These are phyloP conservation scores for Verticillium nonalfalfae DNA, from an alignment of 2,329 filamentous ascomycete species.

Conservation along the genomic window DNA sequence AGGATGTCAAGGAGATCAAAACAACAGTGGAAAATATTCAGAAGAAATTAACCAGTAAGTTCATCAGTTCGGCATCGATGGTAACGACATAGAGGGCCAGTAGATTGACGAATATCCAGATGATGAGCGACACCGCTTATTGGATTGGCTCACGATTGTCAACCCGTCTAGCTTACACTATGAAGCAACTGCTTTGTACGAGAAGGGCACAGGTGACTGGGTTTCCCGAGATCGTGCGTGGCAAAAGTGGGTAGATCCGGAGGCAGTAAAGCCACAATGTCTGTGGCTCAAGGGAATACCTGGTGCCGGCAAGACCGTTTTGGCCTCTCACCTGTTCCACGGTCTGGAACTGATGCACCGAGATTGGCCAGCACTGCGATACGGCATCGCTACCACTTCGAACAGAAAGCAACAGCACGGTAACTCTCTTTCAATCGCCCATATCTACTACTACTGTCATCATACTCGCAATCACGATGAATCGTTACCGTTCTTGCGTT, in stretches of 20 bases:
- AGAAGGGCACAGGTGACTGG: not conserved
- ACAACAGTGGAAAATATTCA: not conserved
- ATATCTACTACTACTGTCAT: not conserved
- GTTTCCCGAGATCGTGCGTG: not conserved
- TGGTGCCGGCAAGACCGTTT: not conserved
- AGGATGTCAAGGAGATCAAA: not conserved
- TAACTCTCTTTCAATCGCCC: not conserved
- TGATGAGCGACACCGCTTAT: not conserved
- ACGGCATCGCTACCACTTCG: too few relatives aligned
- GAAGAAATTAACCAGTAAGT: not conserved
- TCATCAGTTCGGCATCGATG: not conserved
- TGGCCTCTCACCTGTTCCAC: not conserved
- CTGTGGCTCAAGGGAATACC: not conserved
- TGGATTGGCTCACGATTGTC: not conserved
- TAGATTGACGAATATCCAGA: not conserved
- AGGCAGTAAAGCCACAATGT: not conserved
- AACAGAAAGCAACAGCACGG: not conserved
- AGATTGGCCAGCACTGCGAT: not conserved
- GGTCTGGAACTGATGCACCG: not conserved
- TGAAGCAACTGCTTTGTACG: not conserved
- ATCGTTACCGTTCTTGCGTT: not conserved
- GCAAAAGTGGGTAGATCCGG: not conserved
- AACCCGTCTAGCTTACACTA: not conserved
- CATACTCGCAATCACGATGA: not conserved
- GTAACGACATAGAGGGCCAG: not conserved